Base-by-base conservation (phyloP, 768 basidiomycete species). In the Naganishia onofrii region DNA sequence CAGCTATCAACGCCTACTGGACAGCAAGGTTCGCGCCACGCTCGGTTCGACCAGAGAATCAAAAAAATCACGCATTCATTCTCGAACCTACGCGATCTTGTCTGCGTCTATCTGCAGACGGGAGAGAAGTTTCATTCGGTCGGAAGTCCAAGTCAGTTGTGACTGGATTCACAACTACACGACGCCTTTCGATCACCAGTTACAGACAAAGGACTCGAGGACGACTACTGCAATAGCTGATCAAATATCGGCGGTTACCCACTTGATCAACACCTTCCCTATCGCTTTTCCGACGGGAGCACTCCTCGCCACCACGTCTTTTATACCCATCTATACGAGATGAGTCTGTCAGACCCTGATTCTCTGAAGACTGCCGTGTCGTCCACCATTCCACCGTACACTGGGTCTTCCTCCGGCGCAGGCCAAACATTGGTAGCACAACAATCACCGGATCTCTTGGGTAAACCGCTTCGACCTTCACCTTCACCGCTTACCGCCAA, bases 391-490 rank as follows among this genome's bases (percentile, higher is more conserved):
- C 60, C 60, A 26, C 38, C 38, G 23, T 23, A 63, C 6, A 26
- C 6, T 3, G 38, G 38, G 8, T 63, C 60, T 5, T 6, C 38
- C 7, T 3, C 46, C 1, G 60, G 60, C 26, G 60, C 36, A 28
- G 38, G 38, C 7, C 36, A 44, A 26, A 63, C 42, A 36, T 23
- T 29, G 6, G 19, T 28, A 12, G 34, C 36, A 9, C 3, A 63
- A 26, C 8, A 63, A 12, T 2, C 23, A 2, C 19, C 28, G 38
- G 60, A 63, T 15, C 23, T 42, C 5, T 15, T 63, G 1, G 60
- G 21, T 17, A 63, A 63, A 36, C 38, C 60, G 13, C 5, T 63
- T 63, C 60, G 60, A 63, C 60, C 60, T 13, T 63, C 38, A 1
- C 26, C 36, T 13, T 23, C n/a, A 3, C 60, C 60, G 3, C 26